Evolutionary conservation across 495 filamentous ascomycete genomes (phyloP), one percentile per base, ranked within the genome.

Genomic region (Penicillium atrosanguineum): DNA sequence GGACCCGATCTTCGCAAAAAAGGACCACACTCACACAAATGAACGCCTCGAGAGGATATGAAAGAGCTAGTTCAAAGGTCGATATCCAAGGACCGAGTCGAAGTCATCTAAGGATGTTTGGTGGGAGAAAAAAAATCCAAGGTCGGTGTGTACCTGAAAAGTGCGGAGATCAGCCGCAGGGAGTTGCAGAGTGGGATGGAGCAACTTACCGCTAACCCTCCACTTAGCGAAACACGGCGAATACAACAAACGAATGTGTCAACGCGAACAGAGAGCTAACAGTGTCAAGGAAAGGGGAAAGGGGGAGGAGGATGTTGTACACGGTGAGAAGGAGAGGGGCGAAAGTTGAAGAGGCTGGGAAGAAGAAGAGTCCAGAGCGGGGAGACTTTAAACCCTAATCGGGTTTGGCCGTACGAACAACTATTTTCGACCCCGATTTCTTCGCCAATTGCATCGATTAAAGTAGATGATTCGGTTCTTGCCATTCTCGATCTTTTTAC

Each of bases 11-110:
- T 62, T 53, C 62, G 55, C 60, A 55, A 60, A 65, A 56, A 41
- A 54, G 59, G 50, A 62, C 55, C 62, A 48, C 61, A 64, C 64
- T 67, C 69, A 72, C 70, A 71, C 68, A 69, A 40, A 75, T 69
- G 70, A 75, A 74, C 70, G 72, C 70, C 70, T 71, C 69, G 67
- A 65, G 64, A 64, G 48, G 51, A 50, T 62, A 58, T 55, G 46
- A 46, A 15, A 15, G n/a, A 49, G 11, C n/a, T 42, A 16, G 3
- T 14, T 23, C 31, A 23, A 28, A 34, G 36, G 41, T 55, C 55
- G 49, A 40, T 40, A 51, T 52, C 40, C 49, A 43, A 47, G 23
- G 38, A 28, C 29, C 28, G 19, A 31, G 44, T 46, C 26, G 40
- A 38, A 44, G 47, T 56, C 56, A 59, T 65, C 56, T 62, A 65